Evolutionary conservation across 306 rosid genomes (phyloP), one percentile per base, ranked within the genome.

Genomic region (Dryas alaskensis): DNA sequence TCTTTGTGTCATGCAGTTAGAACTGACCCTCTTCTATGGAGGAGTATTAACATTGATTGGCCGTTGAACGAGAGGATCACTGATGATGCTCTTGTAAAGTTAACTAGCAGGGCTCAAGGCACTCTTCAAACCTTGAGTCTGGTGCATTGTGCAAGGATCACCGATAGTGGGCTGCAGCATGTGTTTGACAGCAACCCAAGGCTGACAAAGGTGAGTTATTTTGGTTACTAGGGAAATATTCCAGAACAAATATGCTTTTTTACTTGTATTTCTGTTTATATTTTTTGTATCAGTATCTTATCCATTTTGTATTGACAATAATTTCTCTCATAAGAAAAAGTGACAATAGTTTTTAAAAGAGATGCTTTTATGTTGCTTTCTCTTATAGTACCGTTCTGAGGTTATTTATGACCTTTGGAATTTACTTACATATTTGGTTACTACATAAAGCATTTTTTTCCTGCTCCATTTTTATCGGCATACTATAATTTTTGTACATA

Each of bases 61-160:
- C 85, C 87, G 10, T 78, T 87, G 83, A 83, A 73, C 57, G 64
- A 61, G 53, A 81, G 49, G 75, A 72, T 89, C 73, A 80, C 81
- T 0, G 91, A 91, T 79, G 87, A 74, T 22, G 25, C 51, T 74
- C 91, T 91, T 60, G 46, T 86, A 6, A 78, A 81, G 50, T 81
- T 91, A 78, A 86, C 91, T 51, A 78, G 60, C 73, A 84, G 87
- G 80, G 92, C 97, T 83, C 85, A 84, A 75, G 91, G 95, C 25
- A 55, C 72, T 57, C 84, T 91, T 58, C 87, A 87, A 71, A 71
- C 74, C 84, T 74, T 91, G 81, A 84, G 62, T 80, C 81, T 91
- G 37, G 79, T 84, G 49, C 73, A 73, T 49, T 89, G 95, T 66
- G 6, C 47, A 10, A 58, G 60, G 63, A 87, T 91, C 45, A 87